Evolutionary conservation across 495 filamentous ascomycete species (phyloP).

Genomic region (Penicillium subrubescens): DNA sequence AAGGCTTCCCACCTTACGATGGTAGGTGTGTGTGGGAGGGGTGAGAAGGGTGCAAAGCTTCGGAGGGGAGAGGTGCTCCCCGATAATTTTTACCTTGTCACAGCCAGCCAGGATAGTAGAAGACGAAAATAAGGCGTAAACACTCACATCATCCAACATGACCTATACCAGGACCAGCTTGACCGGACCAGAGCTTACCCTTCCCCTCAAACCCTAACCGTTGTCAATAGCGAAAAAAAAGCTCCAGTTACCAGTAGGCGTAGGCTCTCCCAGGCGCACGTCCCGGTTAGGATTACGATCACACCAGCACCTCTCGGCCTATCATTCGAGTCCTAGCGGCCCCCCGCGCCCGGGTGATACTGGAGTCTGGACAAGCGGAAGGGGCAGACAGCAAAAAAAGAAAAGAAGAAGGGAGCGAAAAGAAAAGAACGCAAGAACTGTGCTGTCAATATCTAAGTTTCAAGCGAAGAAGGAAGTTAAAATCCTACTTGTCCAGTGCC

Average conservation of each 20-base stretch:
- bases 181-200: background rate
- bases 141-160: background rate
- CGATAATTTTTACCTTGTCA: background rate
- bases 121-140: background rate
- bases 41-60: background rate
- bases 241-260: background rate
- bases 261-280: conserved; percentile 9
- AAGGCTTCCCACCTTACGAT: background rate
- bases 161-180: background rate
- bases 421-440: background rate
- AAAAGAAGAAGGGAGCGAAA: background rate
- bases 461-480: background rate
- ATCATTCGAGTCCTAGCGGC: background rate
- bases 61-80: background rate
- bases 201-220: background rate
- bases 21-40: background rate
- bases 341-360: conserved; percentile 13
- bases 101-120: background rate
- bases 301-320: background rate
- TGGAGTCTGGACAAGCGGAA: background rate
- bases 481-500: background rate
- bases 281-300: conserved; percentile 14
- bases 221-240: background rate
- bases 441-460: background rate
- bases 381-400: background rate